Evolutionary conservation across 371 early-diverging fungal species (phyloP), one percentile per base, ranked within the genome.

Genomic region (Gilbertella persicaria): DNA sequence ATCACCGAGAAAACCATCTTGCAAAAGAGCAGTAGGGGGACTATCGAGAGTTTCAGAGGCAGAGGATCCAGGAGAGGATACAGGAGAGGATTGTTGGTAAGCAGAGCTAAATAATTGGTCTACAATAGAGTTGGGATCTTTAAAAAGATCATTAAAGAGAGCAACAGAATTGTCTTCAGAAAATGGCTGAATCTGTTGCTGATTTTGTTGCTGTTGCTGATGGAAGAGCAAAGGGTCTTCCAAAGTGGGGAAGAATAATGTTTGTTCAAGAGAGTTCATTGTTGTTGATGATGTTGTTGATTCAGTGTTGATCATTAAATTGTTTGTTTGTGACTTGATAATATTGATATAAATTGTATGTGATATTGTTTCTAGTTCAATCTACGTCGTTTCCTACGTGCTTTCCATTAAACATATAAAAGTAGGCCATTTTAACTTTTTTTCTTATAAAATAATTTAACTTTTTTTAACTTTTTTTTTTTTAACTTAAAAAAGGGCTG

Each of bases 311-410:
- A n/a, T n/a, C n/a, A 42, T n/a, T 45, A 45, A 38, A 39, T 53
- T 53, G 16, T 33, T n/a, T 41, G 48, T 8, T 55, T 28, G 43
- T 17, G 29, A n/a, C 30, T 45, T 52, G 46, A 16, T 47, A 35
- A 24, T 20, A 21, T 21, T 41, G 8, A 20, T 7, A 25, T 43
- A 43, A 25, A 25, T 23, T 29, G 46, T 42, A 20, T 21, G 23
- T 45, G 48, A 37, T 53, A 38, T 42, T 57, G 33, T 50, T 41
- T 62, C 48, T 53, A 47, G 37, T 65, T 69, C 69, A 69, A 60
- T 69, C 69, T 54, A 69, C 69, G 66, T 69, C 69, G 63, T 69
- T 69, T 50, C 69, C 69, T 66, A 69, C 69, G 69, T 69, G 69
- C 50, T 69, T 69, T 65, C 69, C 69, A 58, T 69, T 69, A 44